Evolutionary conservation across 2,329 filamentous ascomycete species (phyloP), one percentile per base, ranked within the genome.

Genomic region (Lasiodiplodia hormozganensis): DNA sequence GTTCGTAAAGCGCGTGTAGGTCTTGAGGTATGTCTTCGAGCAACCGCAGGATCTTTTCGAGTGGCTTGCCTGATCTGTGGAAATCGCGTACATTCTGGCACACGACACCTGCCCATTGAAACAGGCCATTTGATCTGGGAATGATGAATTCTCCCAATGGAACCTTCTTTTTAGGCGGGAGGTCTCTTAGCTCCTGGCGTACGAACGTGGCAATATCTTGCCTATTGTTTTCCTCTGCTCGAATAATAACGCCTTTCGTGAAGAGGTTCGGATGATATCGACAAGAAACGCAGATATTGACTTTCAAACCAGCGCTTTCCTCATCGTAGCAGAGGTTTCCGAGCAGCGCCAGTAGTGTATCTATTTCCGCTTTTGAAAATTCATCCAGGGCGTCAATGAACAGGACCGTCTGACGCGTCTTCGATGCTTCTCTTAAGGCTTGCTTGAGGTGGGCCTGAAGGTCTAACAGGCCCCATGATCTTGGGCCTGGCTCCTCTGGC

Each of bases 301-400:
- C 21, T 16, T 23, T 36, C 18, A 14, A 5, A 10, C 5, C 21
- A 7, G 21, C n/a, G 3, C 28, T 5, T 23, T 53, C 14, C 3
- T 11, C 18, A 2, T 23, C 51, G 14, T 53, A 53, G 12, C 51
- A 31, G 1, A 53, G 51, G 51, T 53, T 25, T 3, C 51, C 23
- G 12, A 53, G 51, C 6, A 53, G 7, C 14, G 14, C 7, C 3
- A 25, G n/a, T 23, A 25, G 18, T 18, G 21, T 31, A 16, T 53
- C 51, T 28, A 28, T 16, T 8, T 31, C 21, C 12, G 14, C 12
- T 4, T 2, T 23, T 2, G 57, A 28, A 12, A 40, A 62, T 18
- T 62, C 57, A 31, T 62, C 36, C 21, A 62, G 11, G n/a, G 57
- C 57, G 21, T 62, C 57, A 23, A 62, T 62, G 21, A 62, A 62